A percentile compares a stretch with the other conserved stretches of the same genome.
These are phyloP conservation scores for Glomus cerebriforme DNA, from an alignment of 192 early-diverging fungal genomes.

Conservation along the genomic window DNA sequence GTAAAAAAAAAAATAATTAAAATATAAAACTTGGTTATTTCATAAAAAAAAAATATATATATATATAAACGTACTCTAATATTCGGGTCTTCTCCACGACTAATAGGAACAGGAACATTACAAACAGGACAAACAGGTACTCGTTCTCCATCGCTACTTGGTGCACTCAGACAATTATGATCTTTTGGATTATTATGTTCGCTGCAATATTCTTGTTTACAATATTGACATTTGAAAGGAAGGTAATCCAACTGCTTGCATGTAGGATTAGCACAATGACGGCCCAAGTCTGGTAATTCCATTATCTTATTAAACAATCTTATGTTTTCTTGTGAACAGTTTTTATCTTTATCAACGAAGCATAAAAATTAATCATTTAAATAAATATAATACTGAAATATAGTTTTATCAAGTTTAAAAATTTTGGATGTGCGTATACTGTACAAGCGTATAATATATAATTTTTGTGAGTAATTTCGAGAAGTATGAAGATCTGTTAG, in stretches of 20 bases:
- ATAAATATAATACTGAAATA: too few relatives aligned
- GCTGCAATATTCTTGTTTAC: conserved; percentile 59
- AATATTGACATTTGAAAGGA: conserved; percentile 57
- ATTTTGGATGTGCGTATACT: too few relatives aligned
- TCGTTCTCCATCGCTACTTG: conserved; percentile 55
- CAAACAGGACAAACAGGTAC: conserved; percentile 81
- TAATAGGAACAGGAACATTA: conserved; percentile 67
- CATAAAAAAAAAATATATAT: too few relatives aligned
- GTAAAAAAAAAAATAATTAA: not conserved
- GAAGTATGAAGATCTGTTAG: too few relatives aligned
- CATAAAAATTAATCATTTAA: too few relatives aligned
- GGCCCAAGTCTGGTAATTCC: conserved; percentile 73
- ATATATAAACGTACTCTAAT: conserved; percentile 40
- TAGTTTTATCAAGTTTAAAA: too few relatives aligned
- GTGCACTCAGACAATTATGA: conserved; percentile 66
- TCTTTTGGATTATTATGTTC: conserved; percentile 68
- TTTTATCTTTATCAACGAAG: too few relatives aligned
- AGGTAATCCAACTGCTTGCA: conserved; percentile 64
- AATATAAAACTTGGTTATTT: not conserved
- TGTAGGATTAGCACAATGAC: conserved; percentile 59
- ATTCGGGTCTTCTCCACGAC: conserved; percentile 76
- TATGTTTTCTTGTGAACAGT: too few relatives aligned
- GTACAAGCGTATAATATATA: too few relatives aligned
- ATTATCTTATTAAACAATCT: too few relatives aligned
- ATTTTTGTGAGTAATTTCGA: too few relatives aligned